Evolutionary conservation across 2,329 filamentous ascomycete genomes (phyloP).

Genomic region (Botryotinia globosa): DNA sequence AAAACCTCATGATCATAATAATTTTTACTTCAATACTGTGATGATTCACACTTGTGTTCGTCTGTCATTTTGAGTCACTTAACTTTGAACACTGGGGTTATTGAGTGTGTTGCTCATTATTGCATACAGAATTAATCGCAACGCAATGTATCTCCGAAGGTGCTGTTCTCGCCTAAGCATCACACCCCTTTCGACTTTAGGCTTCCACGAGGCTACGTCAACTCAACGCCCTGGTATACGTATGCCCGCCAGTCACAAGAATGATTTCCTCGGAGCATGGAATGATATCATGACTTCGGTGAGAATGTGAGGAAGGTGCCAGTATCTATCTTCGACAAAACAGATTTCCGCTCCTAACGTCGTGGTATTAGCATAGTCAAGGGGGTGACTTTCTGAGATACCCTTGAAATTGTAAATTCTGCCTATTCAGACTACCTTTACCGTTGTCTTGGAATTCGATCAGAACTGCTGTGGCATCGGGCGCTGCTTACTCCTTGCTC

Average conservation of each 20-base stretch:
- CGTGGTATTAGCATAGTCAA: neutral
- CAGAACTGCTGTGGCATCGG: neutral
- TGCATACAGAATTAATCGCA: neutral
- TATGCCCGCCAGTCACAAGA: neutral
- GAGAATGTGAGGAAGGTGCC: neutral
- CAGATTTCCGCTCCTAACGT: neutral
- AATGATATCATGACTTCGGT: neutral
- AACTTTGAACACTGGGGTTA: neutral
- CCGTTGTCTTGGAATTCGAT: neutral
- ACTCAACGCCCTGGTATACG: neutral
- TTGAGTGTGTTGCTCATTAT: neutral
- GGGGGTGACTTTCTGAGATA: neutral
- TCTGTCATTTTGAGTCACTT: neutral
- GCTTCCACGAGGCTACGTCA: slow-evolving; percentile 11
- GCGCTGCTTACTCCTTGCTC: neutral
- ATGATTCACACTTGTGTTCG: slow-evolving; percentile 19
- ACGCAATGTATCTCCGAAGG: neutral
- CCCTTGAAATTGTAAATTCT: neutral
- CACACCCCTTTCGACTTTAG: slow-evolving; percentile 13
- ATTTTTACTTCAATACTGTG: neutral
- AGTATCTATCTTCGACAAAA: neutral
- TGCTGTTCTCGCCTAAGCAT: slow-evolving; percentile 10
- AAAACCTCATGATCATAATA: slow-evolving; percentile 11
- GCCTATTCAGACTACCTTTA: neutral
- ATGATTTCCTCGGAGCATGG: neutral